Evolutionary conservation across 2,329 filamentous ascomycete genomes (phyloP), one percentile per base, ranked within the genome.

Genomic region (Tolypocladium ophioglossoides): DNA sequence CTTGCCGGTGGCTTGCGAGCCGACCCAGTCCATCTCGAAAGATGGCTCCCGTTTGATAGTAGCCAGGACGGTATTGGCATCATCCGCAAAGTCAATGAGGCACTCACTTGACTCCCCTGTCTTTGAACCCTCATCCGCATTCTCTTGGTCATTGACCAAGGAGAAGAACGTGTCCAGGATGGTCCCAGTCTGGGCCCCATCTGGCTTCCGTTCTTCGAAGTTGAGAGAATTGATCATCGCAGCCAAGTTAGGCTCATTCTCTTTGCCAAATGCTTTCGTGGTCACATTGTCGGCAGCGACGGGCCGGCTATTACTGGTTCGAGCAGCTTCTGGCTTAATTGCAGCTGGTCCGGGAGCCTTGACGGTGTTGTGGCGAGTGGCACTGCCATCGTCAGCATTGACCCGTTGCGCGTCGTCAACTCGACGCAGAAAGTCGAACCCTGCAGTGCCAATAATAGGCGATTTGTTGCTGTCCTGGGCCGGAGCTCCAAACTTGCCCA

Each of bases 371-470:
- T 9, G 5, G 18, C 30, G 2, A 16, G 44, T 12, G 44, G 2
- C 24, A 47, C 27, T n/a, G 24, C 4, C 47, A 16, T 49, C 30
- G 32, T 50, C 34, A n/a, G 32, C n/a, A 5, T 37, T 24, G n/a
- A 16, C 6, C 10, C 20, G 4, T 4, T 50, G n/a, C 20, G n/a
- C 20, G 3, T 20, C 6, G 27, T 51, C 41, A 18, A 27, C 6
- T 6, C 60, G 56, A 11, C 41, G 37, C 5, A 68, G 54, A 47
- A 68, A 68, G 20, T 63, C 62, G 16, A 58, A 20, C 10, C 56
- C 53, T 4, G 54, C 50, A 14, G 9, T 56, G 5, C 65, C 65
- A 37, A 68, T 54, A 18, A 63, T 53, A 7, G 54, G 24, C 2
- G 18, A 4, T 16, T 50, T 9, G 2, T 3, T 47, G 18, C 9